A percentile compares a stretch with the other conserved stretches of the same genome.
phyloP scores from a whole-genome alignment of 106 monocot species.

The Xerophyta viscosa region DNA sequence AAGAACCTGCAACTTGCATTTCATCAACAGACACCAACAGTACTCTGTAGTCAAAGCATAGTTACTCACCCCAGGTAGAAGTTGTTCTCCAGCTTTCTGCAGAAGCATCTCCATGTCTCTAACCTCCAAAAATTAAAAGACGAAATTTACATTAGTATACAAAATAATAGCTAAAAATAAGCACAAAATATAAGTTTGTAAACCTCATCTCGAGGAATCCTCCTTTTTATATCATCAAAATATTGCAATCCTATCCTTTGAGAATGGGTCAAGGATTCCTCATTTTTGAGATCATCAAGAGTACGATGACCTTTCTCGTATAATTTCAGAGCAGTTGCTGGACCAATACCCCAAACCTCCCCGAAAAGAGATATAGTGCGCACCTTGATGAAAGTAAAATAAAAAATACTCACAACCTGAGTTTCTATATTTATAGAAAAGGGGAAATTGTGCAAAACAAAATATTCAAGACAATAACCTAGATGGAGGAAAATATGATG shows the following conservation, averaged over 20 bases:
- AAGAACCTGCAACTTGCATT: no score
- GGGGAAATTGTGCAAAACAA: no score
- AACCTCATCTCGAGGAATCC: constrained; percentile 88
- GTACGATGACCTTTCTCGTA: constrained; percentile 90
- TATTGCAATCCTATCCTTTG: constrained; percentile 70
- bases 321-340: constrained; percentile 87
- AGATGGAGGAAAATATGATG: no score
- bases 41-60: no score
- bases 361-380: constrained; percentile 67
- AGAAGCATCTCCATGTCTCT: constrained; percentile 88
- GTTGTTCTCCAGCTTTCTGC: constrained; percentile 49
- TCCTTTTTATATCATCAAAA: constrained; percentile 80
- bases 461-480: no score
- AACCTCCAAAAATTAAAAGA: constrained; percentile 34
- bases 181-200: background rate
- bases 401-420: no score
- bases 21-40: no score
- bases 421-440: no score
- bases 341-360: constrained; percentile 99
- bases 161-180: background rate
- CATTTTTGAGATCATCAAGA: constrained; percentile 67
- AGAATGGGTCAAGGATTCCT: constrained; percentile 63
- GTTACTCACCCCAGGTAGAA: constrained; percentile 74
- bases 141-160: background rate
- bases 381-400: constrained; percentile 38